Conservation (phyloP, 1,139 yeast genomes). For the Keqinozyma sinolaborantium region DNA sequence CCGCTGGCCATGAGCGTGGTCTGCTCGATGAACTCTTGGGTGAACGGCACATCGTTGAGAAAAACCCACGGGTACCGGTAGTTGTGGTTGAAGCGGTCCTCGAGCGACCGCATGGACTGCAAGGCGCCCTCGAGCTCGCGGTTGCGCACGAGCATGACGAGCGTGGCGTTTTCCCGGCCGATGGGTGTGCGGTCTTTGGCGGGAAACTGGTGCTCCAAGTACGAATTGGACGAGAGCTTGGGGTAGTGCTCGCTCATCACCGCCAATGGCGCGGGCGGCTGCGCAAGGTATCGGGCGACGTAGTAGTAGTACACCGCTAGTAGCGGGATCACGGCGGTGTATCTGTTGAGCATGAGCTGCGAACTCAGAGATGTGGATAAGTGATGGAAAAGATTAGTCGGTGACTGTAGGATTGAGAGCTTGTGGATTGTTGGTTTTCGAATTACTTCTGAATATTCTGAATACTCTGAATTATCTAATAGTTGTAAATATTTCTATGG, state of each 20-base stretch:
- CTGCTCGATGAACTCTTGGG: constrained; percentile 38
- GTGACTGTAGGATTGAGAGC: too few species aligned
- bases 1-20: constrained; percentile 89
- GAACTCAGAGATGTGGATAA: too few species aligned
- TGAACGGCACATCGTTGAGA: constrained; percentile 41
- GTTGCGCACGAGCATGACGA: constrained; percentile 45
- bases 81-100: constrained; percentile 43
- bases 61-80: constrained; percentile 48
- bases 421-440: too few species aligned
- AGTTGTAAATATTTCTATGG: too few species aligned
- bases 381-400: too few species aligned
- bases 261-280: neutral
- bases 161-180: constrained; percentile 50
- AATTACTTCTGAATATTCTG: too few species aligned
- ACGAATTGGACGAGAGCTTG: constrained; percentile 44
- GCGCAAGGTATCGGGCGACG: constrained; percentile 3
- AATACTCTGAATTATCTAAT: too few species aligned
- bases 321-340: constrained; percentile 4
- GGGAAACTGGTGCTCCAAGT: constrained; percentile 26
- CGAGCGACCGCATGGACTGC: constrained; percentile 40
- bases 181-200: constrained; percentile 28
- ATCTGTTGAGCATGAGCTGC: neutral
- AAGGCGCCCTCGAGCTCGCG: constrained; percentile 40
- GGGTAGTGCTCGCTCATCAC: constrained; percentile 10
- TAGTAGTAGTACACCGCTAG: constrained; percentile 14